Evolutionary conservation across 2,329 filamentous ascomycete species (phyloP), one percentile per base, ranked within the genome.

Genomic region (Paecilomyces niveus): DNA sequence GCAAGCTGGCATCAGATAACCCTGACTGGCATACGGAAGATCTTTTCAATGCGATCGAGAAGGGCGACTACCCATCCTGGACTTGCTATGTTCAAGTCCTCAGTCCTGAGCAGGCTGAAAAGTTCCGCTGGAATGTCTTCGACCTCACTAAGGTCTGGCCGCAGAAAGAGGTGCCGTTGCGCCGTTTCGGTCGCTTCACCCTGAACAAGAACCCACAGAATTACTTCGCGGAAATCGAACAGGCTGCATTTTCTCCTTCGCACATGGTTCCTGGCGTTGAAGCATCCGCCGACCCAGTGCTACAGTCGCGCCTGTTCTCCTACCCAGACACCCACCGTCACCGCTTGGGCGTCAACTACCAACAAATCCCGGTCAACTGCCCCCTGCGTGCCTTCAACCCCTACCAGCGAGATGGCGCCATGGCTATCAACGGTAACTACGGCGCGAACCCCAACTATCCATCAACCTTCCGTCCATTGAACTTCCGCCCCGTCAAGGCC

Each of bases 71-170:
- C 63, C 85, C 85, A 3, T 81, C 78, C 21, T 89, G 86, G 85
- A 85, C 80, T 18, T 80, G 83, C 61, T 86, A 84, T 61, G 78
- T 88, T 1, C 87, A 89, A 71, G 78, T 83, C 4, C 78, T 89
- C 60, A 82, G 79, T 18, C 85, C 85, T 0, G 81, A 84, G 61
- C 78, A 88, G 64, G 85, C 85, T 2, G 81, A 86, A 67, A 79
- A 80, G 58, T 84, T 83, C 68, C 77, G 76, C 50, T 85, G 81
- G 77, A 86, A 85, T 70, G 76, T 89, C 61, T 87, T 90, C 61
- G 87, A 89, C 67, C 74, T 88, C 61, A 89, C 87, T 55, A 87
- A 89, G 72, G 80, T 86, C 65, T 89, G 86, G 85, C 86, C 86
- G 2, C 83, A 88, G 59, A 75, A 72, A 22, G 80, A 86, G 53